phyloP scores from a whole-genome alignment of 371 early-diverging fungal genomes.

The Mucor racemosus region DNA sequence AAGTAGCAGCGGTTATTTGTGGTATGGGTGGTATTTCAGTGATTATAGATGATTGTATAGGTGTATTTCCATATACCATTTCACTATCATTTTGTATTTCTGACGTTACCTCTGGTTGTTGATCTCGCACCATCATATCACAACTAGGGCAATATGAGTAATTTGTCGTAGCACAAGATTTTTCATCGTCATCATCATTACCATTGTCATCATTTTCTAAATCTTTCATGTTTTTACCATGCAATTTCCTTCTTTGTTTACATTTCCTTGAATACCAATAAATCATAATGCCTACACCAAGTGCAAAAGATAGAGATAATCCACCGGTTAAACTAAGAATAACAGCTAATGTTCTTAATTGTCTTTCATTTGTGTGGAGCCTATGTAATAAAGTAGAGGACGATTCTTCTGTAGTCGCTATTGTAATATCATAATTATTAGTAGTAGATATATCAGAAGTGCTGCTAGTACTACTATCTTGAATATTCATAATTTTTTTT shows the following conservation, averaged over 20 bases:
- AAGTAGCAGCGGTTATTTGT: background rate
- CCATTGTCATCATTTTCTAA: background rate
- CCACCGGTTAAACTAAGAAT: conserved; percentile 30
- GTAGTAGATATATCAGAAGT: background rate
- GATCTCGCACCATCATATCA: conserved; percentile 1
- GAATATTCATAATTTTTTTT: background rate
- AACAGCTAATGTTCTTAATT: conserved; percentile 29
- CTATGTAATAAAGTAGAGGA: conserved; percentile 23
- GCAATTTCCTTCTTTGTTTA: conserved; percentile 16
- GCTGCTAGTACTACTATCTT: conserved; percentile 4
- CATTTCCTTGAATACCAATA: conserved; percentile 27
- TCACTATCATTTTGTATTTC: background rate
- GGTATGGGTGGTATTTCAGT: background rate
- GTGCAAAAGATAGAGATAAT: conserved; percentile 26
- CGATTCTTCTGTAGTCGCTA: conserved; percentile 15
- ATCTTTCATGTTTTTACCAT: background rate
- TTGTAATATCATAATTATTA: background rate
- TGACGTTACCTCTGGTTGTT: background rate
- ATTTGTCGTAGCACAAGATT: background rate
- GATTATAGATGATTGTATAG: background rate
- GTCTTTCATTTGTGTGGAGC: conserved; percentile 28
- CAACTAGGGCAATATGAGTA: conserved; percentile 5
- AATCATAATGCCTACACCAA: conserved; percentile 31
- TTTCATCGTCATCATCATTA: conserved; percentile 5
- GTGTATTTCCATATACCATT: background rate